Conservation (phyloP, 805 yeast genomes). For the Kregervanrija pseudodelftensis region DNA sequence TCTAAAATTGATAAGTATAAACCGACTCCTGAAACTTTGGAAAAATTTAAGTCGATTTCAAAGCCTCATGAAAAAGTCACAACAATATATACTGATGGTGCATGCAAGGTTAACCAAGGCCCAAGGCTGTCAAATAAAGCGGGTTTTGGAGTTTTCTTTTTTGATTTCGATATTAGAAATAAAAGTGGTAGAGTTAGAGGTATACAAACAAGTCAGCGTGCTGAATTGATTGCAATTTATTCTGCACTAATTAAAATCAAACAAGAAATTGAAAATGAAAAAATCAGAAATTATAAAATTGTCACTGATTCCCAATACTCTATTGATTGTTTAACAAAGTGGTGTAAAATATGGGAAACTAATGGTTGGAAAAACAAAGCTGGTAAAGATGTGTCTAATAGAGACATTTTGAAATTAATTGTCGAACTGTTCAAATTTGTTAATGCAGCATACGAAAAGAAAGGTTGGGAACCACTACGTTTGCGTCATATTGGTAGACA, state of each 20-base stretch:
- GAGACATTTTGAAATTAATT: conserved; percentile 29
- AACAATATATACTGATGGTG: conserved; percentile 70
- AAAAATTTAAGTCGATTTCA: too few species aligned
- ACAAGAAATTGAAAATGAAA: conserved; percentile 23
- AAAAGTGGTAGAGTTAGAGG: conserved; percentile 44
- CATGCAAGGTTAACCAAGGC: conserved; percentile 55
- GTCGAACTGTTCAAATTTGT: too few species aligned
- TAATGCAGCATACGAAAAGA: too few species aligned
- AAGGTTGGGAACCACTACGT: too few species aligned
- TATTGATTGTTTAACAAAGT: conserved; percentile 45
- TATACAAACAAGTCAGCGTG: conserved; percentile 69
- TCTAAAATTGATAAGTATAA: too few species aligned
- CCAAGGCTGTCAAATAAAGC: conserved; percentile 29
- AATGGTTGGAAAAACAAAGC: conserved; percentile 44
- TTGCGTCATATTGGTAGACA: too few species aligned
- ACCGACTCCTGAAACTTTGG: too few species aligned
- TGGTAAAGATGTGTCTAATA: conserved; percentile 42
- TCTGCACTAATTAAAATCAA: conserved; percentile 43
- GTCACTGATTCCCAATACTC: conserved; percentile 69
- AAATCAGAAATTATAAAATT: conserved; percentile 32
- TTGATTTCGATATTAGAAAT: conserved; percentile 46
- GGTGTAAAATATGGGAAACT: conserved; percentile 52
- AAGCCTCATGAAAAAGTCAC: too few species aligned
- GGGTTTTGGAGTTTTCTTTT: conserved; percentile 77
- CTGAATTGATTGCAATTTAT: conserved; percentile 65